phyloP scores from a whole-genome alignment of 805 yeast species.

The Suhomyces faveliae region DNA sequence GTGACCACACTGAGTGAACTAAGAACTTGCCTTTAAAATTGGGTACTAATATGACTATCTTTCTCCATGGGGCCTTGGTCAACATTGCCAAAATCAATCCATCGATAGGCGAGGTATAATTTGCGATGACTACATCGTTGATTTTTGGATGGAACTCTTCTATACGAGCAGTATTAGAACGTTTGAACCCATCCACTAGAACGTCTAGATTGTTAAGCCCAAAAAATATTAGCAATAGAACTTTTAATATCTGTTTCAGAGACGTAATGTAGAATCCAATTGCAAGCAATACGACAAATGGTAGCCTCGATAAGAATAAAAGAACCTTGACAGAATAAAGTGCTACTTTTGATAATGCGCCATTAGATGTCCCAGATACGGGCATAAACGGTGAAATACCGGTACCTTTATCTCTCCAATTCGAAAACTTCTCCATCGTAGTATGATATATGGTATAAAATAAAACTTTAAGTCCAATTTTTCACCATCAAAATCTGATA shows the following conservation, averaged over 20 bases:
- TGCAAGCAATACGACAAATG: constrained; percentile 24
- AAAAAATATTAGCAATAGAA: constrained; percentile 25
- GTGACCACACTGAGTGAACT: constrained; percentile 23
- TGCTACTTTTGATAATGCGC: constrained; percentile 4
- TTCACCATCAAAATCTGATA: background rate
- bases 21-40: constrained; percentile 31
- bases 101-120: constrained; percentile 61
- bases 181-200: constrained; percentile 50
- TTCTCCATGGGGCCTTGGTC: constrained; percentile 25
- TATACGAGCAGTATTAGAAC: constrained; percentile 35
- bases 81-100: constrained; percentile 28
- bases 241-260: constrained; percentile 18
- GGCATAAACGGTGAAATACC: constrained; percentile 93
- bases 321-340: constrained; percentile 10
- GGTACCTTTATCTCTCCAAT: constrained; percentile 86
- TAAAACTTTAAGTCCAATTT: background rate
- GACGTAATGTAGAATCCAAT: constrained; percentile 16
- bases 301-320: constrained; percentile 28
- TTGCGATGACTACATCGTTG: constrained; percentile 54
- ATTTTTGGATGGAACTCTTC: constrained; percentile 32
- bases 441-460: background rate
- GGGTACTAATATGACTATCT: constrained; percentile 40
- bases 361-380: constrained; percentile 17
- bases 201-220: constrained; percentile 39
- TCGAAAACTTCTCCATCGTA: constrained; percentile 76